Evolutionary conservation across 2,329 filamentous ascomycete genomes (phyloP), one percentile per base, ranked within the genome.

Genomic region (Cytospora paraplurivora): DNA sequence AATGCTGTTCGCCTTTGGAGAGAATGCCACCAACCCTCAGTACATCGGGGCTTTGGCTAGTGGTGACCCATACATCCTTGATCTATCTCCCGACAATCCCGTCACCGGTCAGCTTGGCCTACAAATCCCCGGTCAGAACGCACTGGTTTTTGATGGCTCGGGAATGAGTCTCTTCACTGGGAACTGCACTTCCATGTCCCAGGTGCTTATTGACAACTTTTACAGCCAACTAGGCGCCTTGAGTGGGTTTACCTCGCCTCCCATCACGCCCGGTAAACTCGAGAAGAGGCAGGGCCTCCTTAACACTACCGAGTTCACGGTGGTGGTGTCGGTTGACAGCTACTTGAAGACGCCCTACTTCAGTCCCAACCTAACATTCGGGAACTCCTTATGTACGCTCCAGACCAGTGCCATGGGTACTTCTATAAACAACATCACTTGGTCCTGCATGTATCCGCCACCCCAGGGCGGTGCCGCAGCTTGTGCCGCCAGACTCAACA

Each of bases 101-200:
- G 56, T 66, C 10, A 67, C 62, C 13, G 68, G 67, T 7, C 67
- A 64, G 7, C 56, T 70, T 11, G 68, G 64, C 1, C 44, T 69
- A 12, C 53, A 62, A 17, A 51, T 70, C 2, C 58, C 67, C 5
- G 62, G 58, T 0, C 67, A 67, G 15, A 63, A 67, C 35, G 67
- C 66, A 7, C 33, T 70, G 4, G 66, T 71, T 1, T 70, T 71
- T 50, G 66, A 71, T 34, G 62, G 62, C 1, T 66, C 59, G 7
- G 70, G 70, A 4, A 66, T 71, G 33, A 67, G 69, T 50, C 61
- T 69, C 37, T 71, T 63, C 50, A 63, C 63, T n/a, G 67, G 62
- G 1, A 64, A 62, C 17, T 71, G 70, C 47, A 62, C 58, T n/a
- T 51, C 65, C 0, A 62, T 66, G 8, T 67, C 64, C 8, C 67